These are phyloP conservation scores for Acanthamoeba sp. DNA, from an alignment of 208 protist species.

Conservation along the genomic window DNA sequence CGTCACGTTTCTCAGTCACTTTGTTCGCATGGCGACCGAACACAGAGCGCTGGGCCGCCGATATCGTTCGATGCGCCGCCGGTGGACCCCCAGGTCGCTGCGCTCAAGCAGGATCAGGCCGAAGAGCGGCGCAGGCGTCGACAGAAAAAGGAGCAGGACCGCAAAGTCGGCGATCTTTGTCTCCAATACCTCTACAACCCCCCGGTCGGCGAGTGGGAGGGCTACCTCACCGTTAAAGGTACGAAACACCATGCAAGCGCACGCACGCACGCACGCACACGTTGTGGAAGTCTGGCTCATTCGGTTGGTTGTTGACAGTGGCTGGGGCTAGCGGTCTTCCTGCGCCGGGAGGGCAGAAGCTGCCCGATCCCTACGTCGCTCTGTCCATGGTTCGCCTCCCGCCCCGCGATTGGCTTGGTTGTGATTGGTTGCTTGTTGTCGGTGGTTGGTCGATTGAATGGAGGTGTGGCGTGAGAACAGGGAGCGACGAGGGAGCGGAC, in stretches of 20 bases:
- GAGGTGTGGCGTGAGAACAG: too few relatives aligned
- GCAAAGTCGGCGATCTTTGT: neutral
- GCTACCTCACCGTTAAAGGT: constrained; percentile 31
- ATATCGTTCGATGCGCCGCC: neutral
- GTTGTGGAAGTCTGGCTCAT: neutral
- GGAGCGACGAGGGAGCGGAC: neutral
- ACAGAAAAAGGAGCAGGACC: neutral
- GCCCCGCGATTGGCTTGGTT: neutral
- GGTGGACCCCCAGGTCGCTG: neutral
- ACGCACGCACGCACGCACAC: neutral
- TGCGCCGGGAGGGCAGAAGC: neutral
- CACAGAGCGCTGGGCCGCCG: neutral
- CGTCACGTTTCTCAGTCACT: neutral
- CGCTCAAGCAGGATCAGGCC: neutral
- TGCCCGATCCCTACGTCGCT: neutral
- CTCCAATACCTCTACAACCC: constrained; percentile 49
- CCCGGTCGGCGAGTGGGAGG: neutral
- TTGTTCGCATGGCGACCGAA: neutral
- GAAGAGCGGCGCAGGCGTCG: neutral
- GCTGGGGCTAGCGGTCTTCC: neutral
- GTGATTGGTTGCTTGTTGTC: neutral
- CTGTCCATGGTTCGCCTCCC: neutral
- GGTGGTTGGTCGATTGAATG: too few relatives aligned
- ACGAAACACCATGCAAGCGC: neutral
- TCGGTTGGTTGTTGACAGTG: neutral